Evolutionary conservation across 2,329 filamentous ascomycete species (phyloP).

Genomic region (Tolypocladium sp.): DNA sequence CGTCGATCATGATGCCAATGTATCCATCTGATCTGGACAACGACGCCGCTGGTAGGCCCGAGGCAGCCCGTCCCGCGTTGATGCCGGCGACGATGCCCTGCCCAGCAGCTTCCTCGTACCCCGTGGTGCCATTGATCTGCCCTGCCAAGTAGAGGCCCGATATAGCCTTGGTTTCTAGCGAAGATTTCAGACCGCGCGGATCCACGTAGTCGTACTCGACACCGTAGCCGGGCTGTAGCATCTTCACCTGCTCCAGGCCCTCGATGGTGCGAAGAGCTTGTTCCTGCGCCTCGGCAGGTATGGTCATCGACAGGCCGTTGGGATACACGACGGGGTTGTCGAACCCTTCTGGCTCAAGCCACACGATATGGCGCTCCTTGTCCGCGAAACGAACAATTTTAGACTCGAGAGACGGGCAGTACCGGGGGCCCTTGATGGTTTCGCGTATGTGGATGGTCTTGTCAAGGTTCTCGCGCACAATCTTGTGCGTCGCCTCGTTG

Average conservation of each 20-base stretch:
- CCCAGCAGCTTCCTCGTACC: constrained; percentile 93
- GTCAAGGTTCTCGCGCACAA: constrained; percentile 83
- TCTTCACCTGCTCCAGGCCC: constrained; percentile 81
- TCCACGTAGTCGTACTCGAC: constrained; percentile 99
- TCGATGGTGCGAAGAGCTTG: constrained; percentile 74
- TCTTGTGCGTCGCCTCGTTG: constrained; percentile 70
- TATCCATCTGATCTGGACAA: constrained; percentile 82
- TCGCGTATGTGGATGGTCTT: constrained; percentile 96
- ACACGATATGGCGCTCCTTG: constrained; percentile 77
- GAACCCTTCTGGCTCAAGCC: constrained; percentile 95
- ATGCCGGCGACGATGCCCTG: constrained; percentile 90
- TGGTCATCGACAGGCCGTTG: constrained; percentile 95
- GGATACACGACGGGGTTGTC: constrained; percentile 86
- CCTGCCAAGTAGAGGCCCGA: constrained; percentile 83
- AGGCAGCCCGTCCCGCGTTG: constrained; percentile 79
- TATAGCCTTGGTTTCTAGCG: constrained; percentile 89
- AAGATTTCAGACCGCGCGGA: constrained; percentile 76
- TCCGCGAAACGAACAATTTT: constrained; percentile 84
- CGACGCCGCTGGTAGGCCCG: constrained; percentile 53
- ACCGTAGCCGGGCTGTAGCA: constrained; percentile 93
- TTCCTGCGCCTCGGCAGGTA: constrained; percentile 80
- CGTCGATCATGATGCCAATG: constrained; percentile 98
- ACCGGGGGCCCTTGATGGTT: constrained; percentile 85
- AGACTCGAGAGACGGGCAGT: constrained; percentile 91
- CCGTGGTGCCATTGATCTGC: constrained; percentile 96